Base-by-base conservation (phyloP, 257 asterid genomes). In the Sherardia arvensis region DNA sequence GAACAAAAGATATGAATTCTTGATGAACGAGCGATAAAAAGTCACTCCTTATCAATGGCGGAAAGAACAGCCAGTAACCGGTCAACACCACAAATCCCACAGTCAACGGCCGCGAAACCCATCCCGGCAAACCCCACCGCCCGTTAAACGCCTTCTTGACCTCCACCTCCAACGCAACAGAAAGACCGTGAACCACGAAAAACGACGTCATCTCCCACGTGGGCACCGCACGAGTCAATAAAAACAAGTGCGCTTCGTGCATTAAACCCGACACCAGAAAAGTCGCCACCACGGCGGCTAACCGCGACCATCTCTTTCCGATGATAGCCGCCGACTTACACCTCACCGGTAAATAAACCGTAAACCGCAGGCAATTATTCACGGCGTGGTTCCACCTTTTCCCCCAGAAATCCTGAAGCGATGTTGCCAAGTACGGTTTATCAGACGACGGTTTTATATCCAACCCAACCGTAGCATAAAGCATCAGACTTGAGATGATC, bases 341-440 rank as follows among this genome's bases (percentile, higher is more conserved):
- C 32, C 78, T 76, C 1, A 80, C 64, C 6, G 95, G 97, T 7
- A 25, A n/a, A 76, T 85, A 87, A 1, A 90, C 83, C 12, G 80
- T 14, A 29, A 60, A 67, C 10, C 80, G 78, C 17, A 79, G 74
- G 1, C 80, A 72, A 14, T 81, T 55, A 0, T 81, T 64, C 15
- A 81, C 95, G 75, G 80, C 70, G 48, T 83, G 86, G 43, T 88
- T 88, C 96, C 96, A 88, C 54, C 95, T 66, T 0, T 74, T 68
- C 3, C 90, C 96, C 96, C 96, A 88, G 47, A 84, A 88, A 12
- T 88, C 93, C 29, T 83, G 96, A 0, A 88, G 73, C 34, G 96
- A 88, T 25, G 87, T 81, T 32, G 95, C 76, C 1, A 85, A 17
- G 56, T 87, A 87, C 38, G 94, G 95, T 65, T 83, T 82, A 67